Evolutionary conservation across 1,139 yeast genomes (phyloP).

Genomic region (Pichia terricola): DNA sequence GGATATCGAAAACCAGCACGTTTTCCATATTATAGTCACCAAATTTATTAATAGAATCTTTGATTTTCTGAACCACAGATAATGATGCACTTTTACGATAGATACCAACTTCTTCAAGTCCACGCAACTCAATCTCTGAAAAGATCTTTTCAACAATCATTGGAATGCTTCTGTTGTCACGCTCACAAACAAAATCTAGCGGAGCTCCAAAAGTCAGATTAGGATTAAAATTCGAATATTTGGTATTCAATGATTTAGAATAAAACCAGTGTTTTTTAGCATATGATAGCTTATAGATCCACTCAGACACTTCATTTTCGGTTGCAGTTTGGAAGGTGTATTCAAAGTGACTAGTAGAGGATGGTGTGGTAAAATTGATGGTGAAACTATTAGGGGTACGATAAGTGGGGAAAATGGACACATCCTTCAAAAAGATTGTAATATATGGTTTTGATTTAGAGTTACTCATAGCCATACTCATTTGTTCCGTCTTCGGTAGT

Average conservation of each 20-base stretch:
- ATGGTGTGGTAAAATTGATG: conserved; percentile 36
- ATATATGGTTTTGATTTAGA: conserved; percentile 41
- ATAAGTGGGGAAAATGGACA: conserved; percentile 46
- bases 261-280: conserved; percentile 50
- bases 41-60: conserved; percentile 62
- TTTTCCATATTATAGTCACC: conserved; percentile 61
- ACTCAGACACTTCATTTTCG: conserved; percentile 61
- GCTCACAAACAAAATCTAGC: conserved; percentile 57
- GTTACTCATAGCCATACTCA: conserved; percentile 24
- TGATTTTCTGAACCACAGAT: conserved; percentile 64
- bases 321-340: conserved; percentile 59
- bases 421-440: conserved; percentile 44
- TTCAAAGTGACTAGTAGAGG: conserved; percentile 46
- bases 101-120: conserved; percentile 83
- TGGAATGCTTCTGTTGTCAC: conserved; percentile 61
- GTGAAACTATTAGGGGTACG: conserved; percentile 50
- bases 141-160: conserved; percentile 54
- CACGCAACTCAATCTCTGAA: conserved; percentile 70
- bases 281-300: conserved; percentile 50
- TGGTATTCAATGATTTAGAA: conserved; percentile 34
- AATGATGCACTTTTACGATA: conserved; percentile 89
- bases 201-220: conserved; percentile 83
- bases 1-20: conserved; percentile 68
- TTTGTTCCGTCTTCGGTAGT: conserved; percentile 44
- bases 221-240: conserved; percentile 20